phyloP scores from a whole-genome alignment of 2,329 filamentous ascomycete species.

The Incumbomyces delicatus region DNA sequence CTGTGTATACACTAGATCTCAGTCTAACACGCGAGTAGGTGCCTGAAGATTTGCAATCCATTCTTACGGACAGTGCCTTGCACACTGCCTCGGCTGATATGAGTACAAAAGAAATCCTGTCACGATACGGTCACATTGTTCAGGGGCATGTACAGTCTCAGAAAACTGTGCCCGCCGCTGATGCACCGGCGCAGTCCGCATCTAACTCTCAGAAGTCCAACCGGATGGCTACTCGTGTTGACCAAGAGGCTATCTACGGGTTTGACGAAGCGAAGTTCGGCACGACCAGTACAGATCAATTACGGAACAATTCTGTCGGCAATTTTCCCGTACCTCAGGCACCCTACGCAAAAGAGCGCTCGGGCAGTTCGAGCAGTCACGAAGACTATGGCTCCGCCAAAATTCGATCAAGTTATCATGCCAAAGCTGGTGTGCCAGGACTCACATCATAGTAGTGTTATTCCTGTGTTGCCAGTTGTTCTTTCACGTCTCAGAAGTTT shows the following conservation, averaged over 20 bases:
- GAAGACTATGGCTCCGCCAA: constrained; percentile 11
- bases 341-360: constrained; percentile 18
- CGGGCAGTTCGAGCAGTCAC: constrained; percentile 17
- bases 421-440: constrained; percentile 17
- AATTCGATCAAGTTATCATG: constrained; percentile 20
- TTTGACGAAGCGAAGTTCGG: constrained; percentile 70
- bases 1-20: constrained; percentile 6
- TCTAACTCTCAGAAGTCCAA: constrained; percentile 30
- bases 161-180: constrained; percentile 44
- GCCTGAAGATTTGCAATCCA: constrained; percentile 78
- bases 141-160: constrained; percentile 46
- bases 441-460: constrained; percentile 13
- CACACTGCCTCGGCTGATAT: constrained; percentile 77
- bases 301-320: constrained; percentile 22
- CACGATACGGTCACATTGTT: constrained; percentile 76
- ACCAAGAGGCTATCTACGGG: constrained; percentile 70
- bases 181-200: constrained; percentile 41
- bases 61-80: constrained; percentile 72
- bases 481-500: no score
- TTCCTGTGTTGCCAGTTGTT: background rate
- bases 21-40: constrained; percentile 48
- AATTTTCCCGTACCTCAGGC: constrained; percentile 15
- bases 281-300: constrained; percentile 64
- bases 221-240: constrained; percentile 55
- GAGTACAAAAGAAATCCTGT: constrained; percentile 94